Base-by-base conservation (phyloP, 2,329 filamentous ascomycete genomes). In the Alternaria sp. region DNA sequence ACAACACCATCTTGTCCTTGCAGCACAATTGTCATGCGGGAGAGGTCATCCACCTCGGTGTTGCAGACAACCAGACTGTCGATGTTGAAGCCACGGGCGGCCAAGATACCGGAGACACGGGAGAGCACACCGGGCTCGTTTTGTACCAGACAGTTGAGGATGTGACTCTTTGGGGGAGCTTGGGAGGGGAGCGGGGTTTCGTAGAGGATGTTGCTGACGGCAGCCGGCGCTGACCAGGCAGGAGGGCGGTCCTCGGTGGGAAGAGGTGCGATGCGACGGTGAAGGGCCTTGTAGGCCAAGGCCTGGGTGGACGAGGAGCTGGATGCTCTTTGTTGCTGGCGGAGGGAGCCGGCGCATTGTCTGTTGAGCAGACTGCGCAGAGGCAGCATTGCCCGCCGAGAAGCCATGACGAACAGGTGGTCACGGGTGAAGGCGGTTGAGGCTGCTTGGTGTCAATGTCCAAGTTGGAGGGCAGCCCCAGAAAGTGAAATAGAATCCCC, bases 121-220 rank as follows among this genome's bases (percentile, higher is more conserved):
- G 94, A 98, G 59, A 99, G 85, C 58, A 99, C 95, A 83, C 95
- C 95, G 12, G 95, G 95, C 84, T 99, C 95, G 83, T 99, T 99
- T 82, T 99, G 95, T 62, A 99, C 95, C 63, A 99, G 87, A 79
- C 95, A 99, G 83, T 99, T 99, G 81, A 99, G 89, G 76, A 99
- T 88, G 81, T 99, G 95, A 55, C 94, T 90, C 84, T 97, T 98
- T 44, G 93, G 91, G 8, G 95, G 94, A 24, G 89, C 89, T 72
- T 86, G 86, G 14, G 93, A 94, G 7, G 93, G 92, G 18, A 91
- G 86, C 6, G 95, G 95, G 3, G 94, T 98, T 86, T 99, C 95
- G 85, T 99, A 99, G 80, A 99, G 91, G 77, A 99, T 99, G 79
- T 94, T 97, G 77, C 93, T 96, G 68, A 99, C 95, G 68, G 95